A percentile compares a stretch with the other conserved stretches of the same genome.
phyloP scores from a whole-genome alignment of 108 stramenopile species.

The Schizochytrium sp. region DNA sequence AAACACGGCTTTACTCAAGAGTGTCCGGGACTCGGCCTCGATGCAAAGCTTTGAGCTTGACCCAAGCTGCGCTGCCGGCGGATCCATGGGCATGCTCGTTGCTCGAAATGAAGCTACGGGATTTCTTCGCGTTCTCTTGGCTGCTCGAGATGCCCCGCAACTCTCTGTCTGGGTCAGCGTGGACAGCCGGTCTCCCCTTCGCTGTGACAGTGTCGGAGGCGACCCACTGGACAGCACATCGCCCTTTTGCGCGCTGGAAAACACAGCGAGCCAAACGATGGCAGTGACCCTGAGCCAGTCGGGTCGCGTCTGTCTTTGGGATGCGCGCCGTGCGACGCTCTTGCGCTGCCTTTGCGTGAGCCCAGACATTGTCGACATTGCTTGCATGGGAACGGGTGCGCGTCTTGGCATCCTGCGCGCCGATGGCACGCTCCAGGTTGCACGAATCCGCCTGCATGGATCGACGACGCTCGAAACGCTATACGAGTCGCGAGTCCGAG shows the following conservation, averaged over 20 bases:
- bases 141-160: neutral
- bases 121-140: neutral
- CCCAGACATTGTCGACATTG: neutral
- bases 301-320: neutral
- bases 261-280: neutral
- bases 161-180: neutral
- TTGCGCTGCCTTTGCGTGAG: neutral
- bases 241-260: neutral
- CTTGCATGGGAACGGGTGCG: neutral
- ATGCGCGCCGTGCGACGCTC: neutral
- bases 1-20: neutral
- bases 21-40: neutral
- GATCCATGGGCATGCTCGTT: neutral
- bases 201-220: neutral
- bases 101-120: neutral
- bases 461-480: neutral
- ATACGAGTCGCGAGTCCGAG: neutral
- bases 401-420: neutral
- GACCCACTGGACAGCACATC: neutral
- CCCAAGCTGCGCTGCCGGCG: neutral
- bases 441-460: neutral
- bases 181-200: neutral
- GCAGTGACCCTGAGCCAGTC: neutral
- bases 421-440: neutral
- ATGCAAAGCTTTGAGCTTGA: neutral